Conservation (phyloP, 2,329 filamentous ascomycete species). For the Colletotrichum sp. region DNA sequence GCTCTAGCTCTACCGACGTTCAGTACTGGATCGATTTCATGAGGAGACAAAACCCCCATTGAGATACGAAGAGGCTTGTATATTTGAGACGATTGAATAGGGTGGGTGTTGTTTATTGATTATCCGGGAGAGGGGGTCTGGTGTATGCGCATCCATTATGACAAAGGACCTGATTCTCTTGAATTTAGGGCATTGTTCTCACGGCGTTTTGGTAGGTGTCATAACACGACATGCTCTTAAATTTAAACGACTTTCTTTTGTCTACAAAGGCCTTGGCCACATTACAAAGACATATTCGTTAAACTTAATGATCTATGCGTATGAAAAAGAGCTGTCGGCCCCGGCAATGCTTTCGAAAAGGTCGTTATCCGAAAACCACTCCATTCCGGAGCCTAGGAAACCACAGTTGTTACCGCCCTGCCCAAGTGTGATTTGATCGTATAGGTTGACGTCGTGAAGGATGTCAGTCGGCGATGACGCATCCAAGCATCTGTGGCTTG, state of each 20-base stretch:
- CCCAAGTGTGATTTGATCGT: background rate
- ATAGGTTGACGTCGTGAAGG: background rate
- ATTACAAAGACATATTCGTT: background rate
- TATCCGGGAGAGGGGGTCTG: background rate
- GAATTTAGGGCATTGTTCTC: background rate
- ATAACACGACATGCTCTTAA: background rate
- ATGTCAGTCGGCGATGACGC: background rate
- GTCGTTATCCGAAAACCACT: background rate
- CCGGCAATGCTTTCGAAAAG: background rate
- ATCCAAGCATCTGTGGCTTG: background rate
- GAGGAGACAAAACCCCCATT: background rate
- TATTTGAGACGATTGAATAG: background rate
- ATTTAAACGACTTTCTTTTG: background rate
- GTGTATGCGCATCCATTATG: background rate
- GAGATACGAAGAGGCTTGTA: background rate
- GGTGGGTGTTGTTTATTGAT: background rate
- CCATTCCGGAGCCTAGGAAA: background rate
- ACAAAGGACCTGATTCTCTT: background rate
- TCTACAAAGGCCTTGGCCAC: background rate
- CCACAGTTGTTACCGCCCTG: background rate
- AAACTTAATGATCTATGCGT: background rate
- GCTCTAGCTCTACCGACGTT: background rate
- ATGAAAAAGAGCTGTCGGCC: background rate
- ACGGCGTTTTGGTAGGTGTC: background rate
- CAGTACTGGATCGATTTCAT: background rate